Evolutionary conservation across 306 rosid genomes (phyloP), one percentile per base, ranked within the genome.

Genomic region (Cercis canadensis): DNA sequence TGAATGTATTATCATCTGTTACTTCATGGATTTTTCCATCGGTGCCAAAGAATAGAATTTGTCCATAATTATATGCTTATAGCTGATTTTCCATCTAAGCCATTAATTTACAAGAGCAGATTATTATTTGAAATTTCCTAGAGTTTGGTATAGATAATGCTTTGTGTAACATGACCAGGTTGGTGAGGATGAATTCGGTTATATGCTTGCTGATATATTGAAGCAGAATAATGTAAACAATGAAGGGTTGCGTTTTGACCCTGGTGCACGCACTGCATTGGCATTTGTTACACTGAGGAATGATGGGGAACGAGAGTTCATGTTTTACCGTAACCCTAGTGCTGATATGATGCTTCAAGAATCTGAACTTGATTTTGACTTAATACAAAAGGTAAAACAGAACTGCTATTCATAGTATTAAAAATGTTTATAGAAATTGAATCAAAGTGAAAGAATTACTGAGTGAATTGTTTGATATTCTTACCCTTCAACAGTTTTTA

Each of bases 281-380:
- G 98, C 97, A 71, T 94, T 94, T 84, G 98, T 94, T 80, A 94
- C 98, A 9, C 46, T 94, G 74, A 87, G 76, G 83, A 87, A 65
- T 17, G 88, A 94, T 70, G 98, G 98, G 78, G 97, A 94, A 74
- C 89, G 97, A 36, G 98, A 90, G 80, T 94, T 94, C 97, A 90
- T 94, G 98, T 94, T 94, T 86, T 94, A 87, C 69, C 96, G 98
- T 64, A 93, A 93, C 71, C 98, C 98, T 36, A 90, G 97, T 76
- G 97, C 98, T 72, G 98, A 94, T 78, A 90, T 94, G 98, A 81
- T 94, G 80, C 92, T 94, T 70, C 85, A 73, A 75, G 97, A 89
- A 79, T 81, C 82, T 69, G 98, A 90, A 70, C 88, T 93, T 31
- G 92, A 93, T 81, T 80, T 82, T 45, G 85, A 81, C 70, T 80